Percentiles rank a stretch among this genome's conserved stretches.
These are phyloP conservation scores for Rhizopus delemar DNA, from an alignment of 371 early-diverging fungal genomes.

Conservation along the genomic window DNA sequence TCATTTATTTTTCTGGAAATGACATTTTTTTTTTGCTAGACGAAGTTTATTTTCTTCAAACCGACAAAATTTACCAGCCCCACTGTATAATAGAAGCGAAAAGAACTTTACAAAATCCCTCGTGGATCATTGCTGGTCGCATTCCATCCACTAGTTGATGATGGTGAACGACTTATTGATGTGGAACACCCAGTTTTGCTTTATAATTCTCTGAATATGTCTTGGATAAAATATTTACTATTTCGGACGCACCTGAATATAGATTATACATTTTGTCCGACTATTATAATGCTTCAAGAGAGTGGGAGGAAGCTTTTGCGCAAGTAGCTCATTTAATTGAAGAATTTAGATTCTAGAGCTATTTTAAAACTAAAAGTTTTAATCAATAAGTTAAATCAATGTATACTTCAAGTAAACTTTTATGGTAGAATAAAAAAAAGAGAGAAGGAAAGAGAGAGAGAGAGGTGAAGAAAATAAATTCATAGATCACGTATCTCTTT, in stretches of 20 bases:
- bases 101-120: slow-evolving; percentile 34
- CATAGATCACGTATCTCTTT: too few species aligned
- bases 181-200: slow-evolving; percentile 41
- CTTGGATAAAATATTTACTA: slow-evolving; percentile 5
- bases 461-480: too few species aligned
- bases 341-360: slow-evolving; percentile 17
- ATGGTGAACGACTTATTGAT: slow-evolving; percentile 49
- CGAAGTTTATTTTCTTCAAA: too few species aligned
- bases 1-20: too few species aligned
- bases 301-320: slow-evolving; percentile 42
- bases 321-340: slow-evolving; percentile 20
- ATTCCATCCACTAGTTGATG: slow-evolving; percentile 43
- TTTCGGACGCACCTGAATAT: slow-evolving; percentile 29
- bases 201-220: slow-evolving; percentile 39
- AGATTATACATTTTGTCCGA: slow-evolving; percentile 51
- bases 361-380: slow-evolving; percentile 11
- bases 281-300: slow-evolving; percentile 19
- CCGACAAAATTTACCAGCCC: too few species aligned
- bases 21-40: too few species aligned
- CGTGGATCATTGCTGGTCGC: slow-evolving; percentile 28
- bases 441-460: too few species aligned
- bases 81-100: slow-evolving; percentile 23
- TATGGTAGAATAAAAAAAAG: slow-evolving; percentile 13
- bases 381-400: not conserved
- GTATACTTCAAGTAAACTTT: slow-evolving; percentile 19